Conservation (phyloP, 805 yeast genomes). For the Candida quercuum region DNA sequence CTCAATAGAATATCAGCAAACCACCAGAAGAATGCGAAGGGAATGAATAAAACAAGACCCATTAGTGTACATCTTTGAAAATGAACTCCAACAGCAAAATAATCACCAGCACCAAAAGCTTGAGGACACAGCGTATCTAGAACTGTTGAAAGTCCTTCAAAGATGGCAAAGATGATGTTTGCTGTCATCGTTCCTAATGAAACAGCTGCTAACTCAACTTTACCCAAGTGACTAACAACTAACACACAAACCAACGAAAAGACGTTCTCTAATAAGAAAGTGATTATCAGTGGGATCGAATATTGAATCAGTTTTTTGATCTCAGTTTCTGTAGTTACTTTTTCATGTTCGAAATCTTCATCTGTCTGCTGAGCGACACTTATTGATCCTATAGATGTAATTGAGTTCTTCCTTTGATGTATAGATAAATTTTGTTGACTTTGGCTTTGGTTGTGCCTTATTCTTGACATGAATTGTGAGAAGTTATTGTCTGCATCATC, state of each 20-base stretch:
- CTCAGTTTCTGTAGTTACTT: conserved; percentile 32
- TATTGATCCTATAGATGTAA: conserved; percentile 18
- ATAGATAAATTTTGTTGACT: not conserved
- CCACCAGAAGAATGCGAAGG: conserved; percentile 57
- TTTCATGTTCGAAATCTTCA: conserved; percentile 27
- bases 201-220: conserved; percentile 75
- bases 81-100: conserved; percentile 65
- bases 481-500: conserved; percentile 17
- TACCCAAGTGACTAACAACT: conserved; percentile 79
- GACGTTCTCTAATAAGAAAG: conserved; percentile 54
- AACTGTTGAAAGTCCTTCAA: conserved; percentile 80
- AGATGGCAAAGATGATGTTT: conserved; percentile 70
- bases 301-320: conserved; percentile 31
- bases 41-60: conserved; percentile 37
- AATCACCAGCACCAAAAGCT: conserved; percentile 76
- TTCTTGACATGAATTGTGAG: conserved; percentile 17
- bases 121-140: conserved; percentile 81
- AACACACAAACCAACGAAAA: conserved; percentile 53
- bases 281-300: conserved; percentile 51
- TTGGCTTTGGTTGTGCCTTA: conserved; percentile 17
- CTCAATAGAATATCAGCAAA: conserved; percentile 40
- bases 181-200: conserved; percentile 82
- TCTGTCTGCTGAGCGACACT: conserved; percentile 14
- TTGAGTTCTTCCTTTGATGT: conserved; percentile 13
- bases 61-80: conserved; percentile 63